A percentile compares a stretch with the other conserved stretches of the same genome.
phyloP scores from a whole-genome alignment of 208 protist genomes.

The Naegleria fowleri region DNA sequence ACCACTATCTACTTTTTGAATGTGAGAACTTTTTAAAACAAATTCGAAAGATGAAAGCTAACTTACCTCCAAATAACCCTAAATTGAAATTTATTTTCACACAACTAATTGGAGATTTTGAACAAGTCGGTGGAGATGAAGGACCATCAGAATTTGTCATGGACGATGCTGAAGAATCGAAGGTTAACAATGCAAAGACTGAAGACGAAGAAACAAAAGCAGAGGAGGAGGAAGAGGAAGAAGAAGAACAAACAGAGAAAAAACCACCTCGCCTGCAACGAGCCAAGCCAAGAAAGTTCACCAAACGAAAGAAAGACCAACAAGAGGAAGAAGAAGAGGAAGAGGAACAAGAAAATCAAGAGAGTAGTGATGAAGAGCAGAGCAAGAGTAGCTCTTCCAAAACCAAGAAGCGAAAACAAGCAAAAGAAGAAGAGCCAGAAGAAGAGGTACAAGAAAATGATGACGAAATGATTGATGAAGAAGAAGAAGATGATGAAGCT shows the following conservation, averaged over 20 bases:
- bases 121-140: background rate
- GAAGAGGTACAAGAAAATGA: background rate
- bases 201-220: background rate
- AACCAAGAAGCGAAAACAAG: background rate
- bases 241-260: background rate
- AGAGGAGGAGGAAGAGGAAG: background rate
- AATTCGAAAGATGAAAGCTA: background rate
- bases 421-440: background rate
- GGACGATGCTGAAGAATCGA: background rate
- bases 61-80: background rate
- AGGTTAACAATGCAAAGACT: background rate
- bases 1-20: background rate
- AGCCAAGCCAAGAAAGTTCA: background rate
- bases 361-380: background rate
- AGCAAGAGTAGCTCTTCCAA: background rate
- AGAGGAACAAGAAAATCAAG: background rate
- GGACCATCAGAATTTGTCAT: background rate
- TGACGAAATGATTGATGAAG: background rate
- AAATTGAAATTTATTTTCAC: background rate
- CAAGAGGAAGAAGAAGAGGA: background rate
- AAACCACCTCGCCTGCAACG: background rate
- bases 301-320: background rate
- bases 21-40: background rate
- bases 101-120: constrained; percentile 7
- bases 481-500: background rate